Evolutionary conservation across 306 rosid genomes (phyloP), one percentile per base, ranked within the genome.

Genomic region (Vigna unguiculata): DNA sequence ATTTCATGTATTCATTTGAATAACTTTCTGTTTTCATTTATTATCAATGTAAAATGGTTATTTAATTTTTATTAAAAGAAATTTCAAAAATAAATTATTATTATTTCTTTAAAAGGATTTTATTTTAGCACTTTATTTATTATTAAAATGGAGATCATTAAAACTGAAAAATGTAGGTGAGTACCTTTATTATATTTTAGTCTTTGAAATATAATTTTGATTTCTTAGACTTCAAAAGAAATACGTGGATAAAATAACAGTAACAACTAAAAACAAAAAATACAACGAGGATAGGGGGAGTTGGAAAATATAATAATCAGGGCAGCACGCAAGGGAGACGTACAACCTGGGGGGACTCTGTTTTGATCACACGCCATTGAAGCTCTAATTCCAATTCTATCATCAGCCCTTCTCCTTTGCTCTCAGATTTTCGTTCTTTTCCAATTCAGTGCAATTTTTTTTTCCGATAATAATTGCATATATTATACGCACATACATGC

Each of bases 291-390:
- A 36, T 34, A 28, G 64, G 61, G 30, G 61, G 30, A 71, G 30
- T 34, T 43, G 14, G 30, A 49, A 52, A 19, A 69, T 43, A 22
- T 83, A 9, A 40, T 40, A 40, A 9, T 49, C 66, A 22, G 76
- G 52, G 46, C 38, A 40, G 45, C 60, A 81, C 83, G 88, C 83
- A 81, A 85, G 69, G 79, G 41, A 78, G 58, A 43, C 86, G 86
- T 78, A 75, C 17, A 76, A 43, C 77, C 62, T 25, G 16, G 11
- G 69, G 43, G 70, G 38, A 61, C 34, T 43, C 63, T 6, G 43
- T 3, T 21, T 11, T 16, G 21, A 34, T 7, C n/a, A 69, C 72
- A 78, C 83, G 85, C 85, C 66, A 74, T 78, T 71, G 68, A 62
- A 68, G 45, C 79, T 69, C 63, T 24, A 70, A 82, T 32, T 74